Percentiles rank a stretch among this genome's conserved stretches.
Evolutionary conservation across 306 rosid genomes (phyloP).

Genomic region (Hippophae rhamnoides): DNA sequence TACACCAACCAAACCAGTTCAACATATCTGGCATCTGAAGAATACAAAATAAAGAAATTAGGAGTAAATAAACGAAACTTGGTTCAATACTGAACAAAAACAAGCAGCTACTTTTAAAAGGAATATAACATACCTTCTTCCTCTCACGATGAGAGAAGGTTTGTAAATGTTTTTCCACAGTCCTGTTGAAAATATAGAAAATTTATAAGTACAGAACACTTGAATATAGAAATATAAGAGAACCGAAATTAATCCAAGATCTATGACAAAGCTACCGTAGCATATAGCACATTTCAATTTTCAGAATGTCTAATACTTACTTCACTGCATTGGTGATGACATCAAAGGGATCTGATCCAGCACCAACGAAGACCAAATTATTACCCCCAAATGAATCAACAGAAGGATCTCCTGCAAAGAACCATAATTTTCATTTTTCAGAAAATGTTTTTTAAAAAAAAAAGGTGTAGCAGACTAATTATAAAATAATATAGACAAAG

Average conservation of each 20-base stretch:
- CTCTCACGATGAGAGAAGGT: slow-evolving; percentile 73
- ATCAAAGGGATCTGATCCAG: slow-evolving; percentile 81
- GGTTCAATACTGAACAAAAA: not conserved
- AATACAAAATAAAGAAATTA: not conserved
- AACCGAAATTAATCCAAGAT: not conserved
- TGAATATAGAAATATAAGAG: not conserved
- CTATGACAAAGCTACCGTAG: slow-evolving; percentile 11
- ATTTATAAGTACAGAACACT: not conserved
- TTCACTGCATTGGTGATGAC: slow-evolving; percentile 71
- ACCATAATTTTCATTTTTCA: slow-evolving; percentile 4
- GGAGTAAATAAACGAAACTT: not conserved
- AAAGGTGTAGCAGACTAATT: fast-evolving
- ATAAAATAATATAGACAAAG: too few species aligned
- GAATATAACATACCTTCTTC: slow-evolving; percentile 53
- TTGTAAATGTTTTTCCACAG: slow-evolving; percentile 69
- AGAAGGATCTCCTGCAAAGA: slow-evolving; percentile 64
- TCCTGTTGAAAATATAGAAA: slow-evolving; percentile 28
- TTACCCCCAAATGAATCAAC: slow-evolving; percentile 75
- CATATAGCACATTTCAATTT: not conserved
- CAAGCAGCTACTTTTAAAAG: not conserved
- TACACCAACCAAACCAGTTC: slow-evolving; percentile 98
- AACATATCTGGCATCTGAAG: slow-evolving; percentile 83
- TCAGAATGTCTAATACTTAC: slow-evolving; percentile 31
- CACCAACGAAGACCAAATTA: slow-evolving; percentile 64
- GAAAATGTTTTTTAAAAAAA: not conserved